Base-by-base conservation (phyloP, 805 yeast species). In the Monosporozyma yasuniensis region DNA sequence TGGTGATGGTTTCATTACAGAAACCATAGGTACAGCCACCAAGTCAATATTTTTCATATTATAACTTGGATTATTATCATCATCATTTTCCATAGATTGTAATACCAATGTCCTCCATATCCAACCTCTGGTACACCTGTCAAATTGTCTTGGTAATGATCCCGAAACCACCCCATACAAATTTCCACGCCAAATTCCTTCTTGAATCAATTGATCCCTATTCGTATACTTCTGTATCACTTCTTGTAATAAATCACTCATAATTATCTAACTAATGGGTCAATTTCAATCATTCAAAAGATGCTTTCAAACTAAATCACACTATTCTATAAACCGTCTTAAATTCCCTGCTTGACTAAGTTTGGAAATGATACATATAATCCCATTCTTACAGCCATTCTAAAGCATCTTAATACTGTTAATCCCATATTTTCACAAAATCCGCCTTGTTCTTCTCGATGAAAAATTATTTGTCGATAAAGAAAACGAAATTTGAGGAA, bases 101-200 rank as follows among this genome's bases (percentile, higher is more conserved):
- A 62, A 47, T 8, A 60, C 54, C 30, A 64, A 44, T 8, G 62
- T 57, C 47, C 56, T 59, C 68, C 68, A 64, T 16, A 64, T 53
- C 68, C 68, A 64, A 14, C 66, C 65, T 46, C 68, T 25, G 12
- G 47, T 41, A 4, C 21, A 16, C 25, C 42, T 16, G 7, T 56
- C 47, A 22, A 52, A 18, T 34, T 37, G n/a, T 49, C 23, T 35
- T 12, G 32, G 27, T 34, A 12, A 16, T 12, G 35, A 2, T 11
- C 39, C 30, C 14, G 52, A 28, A 45, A 47, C 25, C 45, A 49
- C 34, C 37, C 49, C 14, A 47, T 64, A 64, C 11, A 64, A 42
- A 32, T 59, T 63, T 8, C 63, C 63, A 6, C 57, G 51, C 68
- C 68, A 64, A 3, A 64, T 53, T 8, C 68, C 68, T 28, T 58